Conservation (phyloP, 2,329 filamentous ascomycete genomes). For the Lasiodiplodia gonubiensis region DNA sequence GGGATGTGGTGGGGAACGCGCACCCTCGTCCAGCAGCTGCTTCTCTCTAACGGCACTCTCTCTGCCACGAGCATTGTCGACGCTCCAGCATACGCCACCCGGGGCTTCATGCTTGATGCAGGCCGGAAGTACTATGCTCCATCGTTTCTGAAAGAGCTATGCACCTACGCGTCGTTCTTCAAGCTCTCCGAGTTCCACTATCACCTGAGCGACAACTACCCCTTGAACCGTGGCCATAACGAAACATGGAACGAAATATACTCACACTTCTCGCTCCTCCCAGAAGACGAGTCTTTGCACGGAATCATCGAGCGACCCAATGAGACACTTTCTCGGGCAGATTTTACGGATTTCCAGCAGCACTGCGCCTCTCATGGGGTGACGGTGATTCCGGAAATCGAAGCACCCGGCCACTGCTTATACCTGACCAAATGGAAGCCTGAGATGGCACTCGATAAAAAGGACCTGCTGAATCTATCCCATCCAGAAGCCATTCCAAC, state of each 20-base stretch:
- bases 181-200: constrained; percentile 58
- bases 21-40: constrained; percentile 51
- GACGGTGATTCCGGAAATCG: constrained; percentile 46
- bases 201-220: constrained; percentile 58
- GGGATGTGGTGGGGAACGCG: constrained; percentile 58
- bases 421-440: constrained; percentile 48
- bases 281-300: constrained; percentile 44
- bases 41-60: constrained; percentile 45
- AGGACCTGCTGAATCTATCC: constrained; percentile 44
- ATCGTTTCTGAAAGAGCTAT: constrained; percentile 51
- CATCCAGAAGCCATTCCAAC: constrained; percentile 45
- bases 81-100: constrained; percentile 52
- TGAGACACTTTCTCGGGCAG: constrained; percentile 42
- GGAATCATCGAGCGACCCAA: constrained; percentile 44
- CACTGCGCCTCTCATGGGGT: constrained; percentile 45
- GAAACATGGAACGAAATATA: constrained; percentile 55
- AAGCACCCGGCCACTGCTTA: constrained; percentile 45
- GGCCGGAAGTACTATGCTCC: constrained; percentile 53
- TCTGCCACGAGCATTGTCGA: constrained; percentile 42
- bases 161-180: constrained; percentile 55
- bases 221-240: constrained; percentile 54
- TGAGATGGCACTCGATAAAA: constrained; percentile 44
- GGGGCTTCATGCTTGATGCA: constrained; percentile 54
- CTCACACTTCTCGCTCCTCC: constrained; percentile 51
- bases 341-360: constrained; percentile 44